Evolutionary conservation across 1,284 basidiomycete genomes (phyloP), one percentile per base, ranked within the genome.

Genomic region (Pseudozyma sp.): DNA sequence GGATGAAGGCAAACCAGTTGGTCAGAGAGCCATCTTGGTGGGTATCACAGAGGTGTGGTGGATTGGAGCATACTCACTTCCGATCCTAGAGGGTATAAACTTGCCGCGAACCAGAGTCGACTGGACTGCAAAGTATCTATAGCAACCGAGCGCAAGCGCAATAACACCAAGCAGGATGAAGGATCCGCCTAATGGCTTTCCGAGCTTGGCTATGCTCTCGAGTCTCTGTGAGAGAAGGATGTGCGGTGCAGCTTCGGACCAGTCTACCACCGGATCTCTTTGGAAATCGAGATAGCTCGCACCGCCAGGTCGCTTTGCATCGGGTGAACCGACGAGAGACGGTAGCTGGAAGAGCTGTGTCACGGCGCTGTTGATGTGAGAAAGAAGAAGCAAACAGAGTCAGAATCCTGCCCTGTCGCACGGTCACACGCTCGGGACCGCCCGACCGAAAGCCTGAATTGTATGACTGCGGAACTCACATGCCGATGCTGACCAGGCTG

Each of bases 301-400:
- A 24, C 29, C 50, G 33, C 30, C 50, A 1, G 39, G 43, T 10
- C 29, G 48, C n/a, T 30, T 58, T 1, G 17, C 10, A 7, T 56
- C 42, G 9, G 49, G 54, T n/a, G 43, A 37, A 3, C 60, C 65
- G 8, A 76, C 59, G 11, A 81, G 50, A 33, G 79, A 80, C 3
- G 81, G 81, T 24, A 83, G 63, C 54, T 81, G 80, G 64, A 83
- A 82, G 9, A 83, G 66, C 63, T 83, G 82, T 5, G 81, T 70
- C 11, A 83, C 68, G 10, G 82, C 81, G 45, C 75, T 75, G 58
- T 24, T 11, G 7, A 13, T n/a, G n/a, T 24, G 4, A 30, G 9
- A n/a, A 37, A 29, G 19, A 7, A 17, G 14, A 24, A 24, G 24
- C 24, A 24, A 24, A 24, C 24, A 1, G 1, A 4, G 24, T 24